phyloP scores from a whole-genome alignment of 768 basidiomycete genomes.

The Gautieria morchelliformis region DNA sequence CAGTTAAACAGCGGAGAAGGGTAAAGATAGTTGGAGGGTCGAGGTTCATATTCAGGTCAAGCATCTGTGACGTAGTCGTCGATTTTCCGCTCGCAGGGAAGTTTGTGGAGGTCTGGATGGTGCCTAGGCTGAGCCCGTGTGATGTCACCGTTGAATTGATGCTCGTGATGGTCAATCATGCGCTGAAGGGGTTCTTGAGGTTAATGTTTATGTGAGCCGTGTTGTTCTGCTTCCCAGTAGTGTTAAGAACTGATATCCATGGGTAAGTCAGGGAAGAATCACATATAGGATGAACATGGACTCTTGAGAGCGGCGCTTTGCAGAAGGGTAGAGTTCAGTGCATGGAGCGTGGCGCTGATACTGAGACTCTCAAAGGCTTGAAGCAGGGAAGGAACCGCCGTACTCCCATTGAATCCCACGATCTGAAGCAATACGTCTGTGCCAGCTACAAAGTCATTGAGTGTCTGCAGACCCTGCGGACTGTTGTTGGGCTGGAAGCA shows the following conservation, averaged over 20 bases:
- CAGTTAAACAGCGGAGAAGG: slow-evolving; percentile 54
- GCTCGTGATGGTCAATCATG: slow-evolving; percentile 44
- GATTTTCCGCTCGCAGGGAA: slow-evolving; percentile 45
- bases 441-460: slow-evolving; percentile 58
- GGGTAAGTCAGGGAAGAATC: neutral
- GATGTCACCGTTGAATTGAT: slow-evolving; percentile 53
- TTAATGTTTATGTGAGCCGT: slow-evolving; percentile 55
- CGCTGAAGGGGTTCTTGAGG: slow-evolving; percentile 60
- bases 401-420: slow-evolving; percentile 50
- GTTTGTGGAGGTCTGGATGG: slow-evolving; percentile 41
- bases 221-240: slow-evolving; percentile 54
- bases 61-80: slow-evolving; percentile 44
- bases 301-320: slow-evolving; percentile 46
- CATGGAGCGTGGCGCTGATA: slow-evolving; percentile 49
- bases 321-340: slow-evolving; percentile 46
- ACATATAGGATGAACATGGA: slow-evolving; percentile 15
- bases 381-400: slow-evolving; percentile 44
- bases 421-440: slow-evolving; percentile 52
- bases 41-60: slow-evolving; percentile 58
- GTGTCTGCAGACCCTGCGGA: slow-evolving; percentile 48
- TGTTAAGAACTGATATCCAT: slow-evolving; percentile 33
- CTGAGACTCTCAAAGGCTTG: slow-evolving; percentile 53
- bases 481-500: slow-evolving; percentile 44
- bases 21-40: slow-evolving; percentile 60
- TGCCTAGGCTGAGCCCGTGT: slow-evolving; percentile 53